A percentile compares a stretch with the other conserved stretches of the same genome.
These are phyloP conservation scores for Mortierella alpina DNA, from an alignment of 192 early-diverging fungal genomes.

Conservation along the genomic window DNA sequence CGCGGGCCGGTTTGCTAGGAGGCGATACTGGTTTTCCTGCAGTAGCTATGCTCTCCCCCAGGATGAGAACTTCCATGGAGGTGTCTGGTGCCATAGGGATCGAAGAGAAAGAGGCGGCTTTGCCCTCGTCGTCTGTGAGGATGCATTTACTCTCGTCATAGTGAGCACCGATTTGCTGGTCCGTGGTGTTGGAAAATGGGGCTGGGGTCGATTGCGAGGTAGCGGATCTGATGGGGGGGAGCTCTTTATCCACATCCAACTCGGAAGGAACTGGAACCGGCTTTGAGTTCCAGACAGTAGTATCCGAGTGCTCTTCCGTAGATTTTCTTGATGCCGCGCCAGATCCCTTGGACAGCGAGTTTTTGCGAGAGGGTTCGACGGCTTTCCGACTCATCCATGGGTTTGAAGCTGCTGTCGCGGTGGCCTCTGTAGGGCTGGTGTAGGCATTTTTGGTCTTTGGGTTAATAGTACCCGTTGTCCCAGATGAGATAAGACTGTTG, in stretches of 20 bases:
- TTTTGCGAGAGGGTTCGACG: neutral
- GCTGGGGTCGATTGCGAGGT: neutral
- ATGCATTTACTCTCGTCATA: constrained; percentile 41
- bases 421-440: neutral
- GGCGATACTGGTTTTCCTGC: neutral
- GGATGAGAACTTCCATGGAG: constrained; percentile 22
- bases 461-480: neutral
- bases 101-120: neutral
- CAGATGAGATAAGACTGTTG: neutral
- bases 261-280: constrained; percentile 1
- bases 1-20: neutral
- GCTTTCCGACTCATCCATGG: constrained; percentile 44
- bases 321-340: neutral
- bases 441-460: constrained; percentile 1
- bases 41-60: neutral
- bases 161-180: neutral
- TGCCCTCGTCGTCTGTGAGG: constrained; percentile 20
- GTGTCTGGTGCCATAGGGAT: constrained; percentile 15
- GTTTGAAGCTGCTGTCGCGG: constrained; percentile 11
- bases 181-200: neutral
- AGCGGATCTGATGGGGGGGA: constrained; percentile 20
- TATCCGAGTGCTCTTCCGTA: neutral
- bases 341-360: constrained; percentile 18
- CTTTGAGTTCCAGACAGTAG: neutral
- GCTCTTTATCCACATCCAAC: constrained; percentile 25